Percentiles rank a stretch among this genome's conserved stretches.
phyloP scores from a whole-genome alignment of 2,329 filamentous ascomycete species.

The Sphaerulina populicola region DNA sequence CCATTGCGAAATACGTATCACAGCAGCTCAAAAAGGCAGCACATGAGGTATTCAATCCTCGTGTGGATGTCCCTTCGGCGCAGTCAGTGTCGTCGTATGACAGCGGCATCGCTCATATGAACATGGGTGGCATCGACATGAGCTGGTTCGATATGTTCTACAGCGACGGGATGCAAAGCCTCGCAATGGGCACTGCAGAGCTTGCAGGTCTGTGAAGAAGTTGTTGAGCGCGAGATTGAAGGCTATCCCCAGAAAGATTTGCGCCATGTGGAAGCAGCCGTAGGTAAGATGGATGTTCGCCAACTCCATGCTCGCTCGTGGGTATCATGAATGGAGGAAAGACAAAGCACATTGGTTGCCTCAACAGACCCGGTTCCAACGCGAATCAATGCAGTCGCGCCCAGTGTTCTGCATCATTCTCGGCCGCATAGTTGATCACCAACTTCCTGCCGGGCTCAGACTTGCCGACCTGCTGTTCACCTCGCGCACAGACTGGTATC shows the following conservation, averaged over 20 bases:
- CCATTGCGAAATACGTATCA: constrained; percentile 60
- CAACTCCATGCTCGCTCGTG: constrained; percentile 2
- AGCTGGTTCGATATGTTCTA: constrained; percentile 23
- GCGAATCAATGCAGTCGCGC: constrained; percentile 2
- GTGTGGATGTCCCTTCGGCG: constrained; percentile 4
- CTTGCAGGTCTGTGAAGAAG: constrained; percentile 2
- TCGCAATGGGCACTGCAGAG: constrained; percentile 2
- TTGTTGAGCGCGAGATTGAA: neutral
- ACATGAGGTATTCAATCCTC: constrained; percentile 45
- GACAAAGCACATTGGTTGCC: neutral
- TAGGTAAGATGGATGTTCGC: neutral
- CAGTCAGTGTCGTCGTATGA: constrained; percentile 12
- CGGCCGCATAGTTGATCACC: constrained; percentile 17
- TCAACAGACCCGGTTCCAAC: neutral
- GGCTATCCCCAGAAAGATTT: neutral
- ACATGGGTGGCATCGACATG: constrained; percentile 14
- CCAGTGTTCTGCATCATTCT: constrained; percentile 7
- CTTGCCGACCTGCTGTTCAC: constrained; percentile 4
- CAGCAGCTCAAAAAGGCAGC: constrained; percentile 69
- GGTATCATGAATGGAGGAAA: constrained; percentile 6
- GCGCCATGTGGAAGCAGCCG: neutral
- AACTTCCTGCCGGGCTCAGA: constrained; percentile 10
- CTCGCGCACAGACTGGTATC: constrained; percentile 14
- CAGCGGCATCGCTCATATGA: constrained; percentile 14
- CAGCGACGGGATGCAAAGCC: constrained; percentile 11